Evolutionary conservation across 805 yeast genomes (phyloP), one percentile per base, ranked within the genome.

Genomic region (Tetrapisispora namnaoensis): DNA sequence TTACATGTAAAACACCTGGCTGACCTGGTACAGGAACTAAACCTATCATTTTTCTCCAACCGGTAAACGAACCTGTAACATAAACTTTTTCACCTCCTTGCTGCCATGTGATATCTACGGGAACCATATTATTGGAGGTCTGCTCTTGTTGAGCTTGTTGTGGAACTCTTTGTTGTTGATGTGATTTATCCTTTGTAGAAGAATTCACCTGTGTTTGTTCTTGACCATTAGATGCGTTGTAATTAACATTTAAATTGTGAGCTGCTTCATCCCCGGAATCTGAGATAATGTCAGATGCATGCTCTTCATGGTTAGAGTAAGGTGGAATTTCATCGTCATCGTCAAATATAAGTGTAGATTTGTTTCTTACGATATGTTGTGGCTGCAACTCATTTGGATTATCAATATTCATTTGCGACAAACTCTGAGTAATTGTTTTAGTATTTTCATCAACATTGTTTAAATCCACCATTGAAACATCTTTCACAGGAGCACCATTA

Each of bases 41-140:
- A 37, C 95, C 95, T 61, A 91, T 90, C 98, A 93, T 91, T 68
- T 90, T 91, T 56, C 96, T 75, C 98, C 99, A 93, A 3, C 96
- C 96, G 0, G 99, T 93, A 68, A 91, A 91, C 0, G 97, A 86
- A 45, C 99, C 99, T 35, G 97, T 93, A 14, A 91, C 96, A 65
- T 89, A 93, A 2, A 93, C 98, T 59, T 86, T 86, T 45, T 78
- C 78, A 52, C 99, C 99, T n/a, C 98, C 98, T 66, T 91, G 96
- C 17, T 80, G 82, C 99, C 99, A 91, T 54, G 79, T 80, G 50
- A 89, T 83, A 49, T 83, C 89, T 1, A 88, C 74, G 3, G 81
- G 80, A 5, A 62, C 61, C 62, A 66, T 55, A 37, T n/a, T 50
- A 51, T 30, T 49, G 35, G 39, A 44, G 48, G 20, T 32, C n/a